Percentiles rank a stretch among this genome's conserved stretches.
Evolutionary conservation across 805 yeast species (phyloP).

Genomic region (Wickerhamia fluorescens): DNA sequence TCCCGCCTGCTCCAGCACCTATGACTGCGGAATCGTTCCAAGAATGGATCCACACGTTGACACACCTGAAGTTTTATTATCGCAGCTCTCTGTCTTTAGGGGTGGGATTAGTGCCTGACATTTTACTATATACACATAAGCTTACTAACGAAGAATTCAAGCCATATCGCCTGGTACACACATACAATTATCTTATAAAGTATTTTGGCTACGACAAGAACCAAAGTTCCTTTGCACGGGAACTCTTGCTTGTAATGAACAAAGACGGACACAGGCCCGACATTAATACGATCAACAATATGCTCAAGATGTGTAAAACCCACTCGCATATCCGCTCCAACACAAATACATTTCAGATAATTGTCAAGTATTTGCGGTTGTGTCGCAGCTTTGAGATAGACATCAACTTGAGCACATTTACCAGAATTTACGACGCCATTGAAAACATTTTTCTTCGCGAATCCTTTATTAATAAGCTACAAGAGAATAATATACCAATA

Average conservation of each 20-base stretch:
- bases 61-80: conserved; percentile 28
- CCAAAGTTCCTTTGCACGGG: conserved; percentile 35
- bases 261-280: conserved; percentile 36
- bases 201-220: conserved; percentile 34
- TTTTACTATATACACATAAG: conserved; percentile 31
- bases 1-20: conserved; percentile 26
- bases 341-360: conserved; percentile 25
- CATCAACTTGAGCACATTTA: conserved; percentile 29
- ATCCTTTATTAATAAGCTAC: conserved; percentile 24
- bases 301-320: conserved; percentile 23
- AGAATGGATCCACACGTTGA: conserved; percentile 28
- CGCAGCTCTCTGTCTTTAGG: conserved; percentile 25
- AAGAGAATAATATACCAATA: conserved; percentile 26
- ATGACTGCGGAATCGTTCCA: conserved; percentile 22
- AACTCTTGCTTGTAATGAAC: conserved; percentile 32
- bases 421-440: conserved; percentile 30
- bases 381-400: conserved; percentile 17
- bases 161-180: conserved; percentile 23
- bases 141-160: conserved; percentile 24
- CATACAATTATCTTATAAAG: conserved; percentile 33
- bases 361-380: conserved; percentile 24
- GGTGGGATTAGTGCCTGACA: conserved; percentile 31
- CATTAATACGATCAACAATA: conserved; percentile 32
- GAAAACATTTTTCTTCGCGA: conserved; percentile 34
- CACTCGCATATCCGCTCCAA: conserved; percentile 27